Evolutionary conservation across 805 yeast species (phyloP), one percentile per base, ranked within the genome.

Genomic region (Candida loeiensis): DNA sequence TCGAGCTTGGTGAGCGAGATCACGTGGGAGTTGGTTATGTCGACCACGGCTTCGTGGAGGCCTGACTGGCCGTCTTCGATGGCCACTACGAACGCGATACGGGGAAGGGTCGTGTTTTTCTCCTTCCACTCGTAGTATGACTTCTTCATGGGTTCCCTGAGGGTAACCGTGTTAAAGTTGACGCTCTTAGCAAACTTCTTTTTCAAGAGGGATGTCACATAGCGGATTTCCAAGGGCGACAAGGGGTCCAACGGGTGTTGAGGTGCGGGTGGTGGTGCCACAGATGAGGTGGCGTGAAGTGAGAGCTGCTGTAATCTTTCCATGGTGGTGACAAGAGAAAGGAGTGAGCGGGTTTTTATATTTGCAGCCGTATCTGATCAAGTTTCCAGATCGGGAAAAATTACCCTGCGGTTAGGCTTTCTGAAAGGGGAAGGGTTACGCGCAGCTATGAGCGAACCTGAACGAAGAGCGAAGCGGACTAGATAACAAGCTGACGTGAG

Each of bases 231-330:
- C 39, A 56, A 74, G 18, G 76, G 71, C 35, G 82, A 63, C 47
- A 84, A 73, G 8, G 90, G 91, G 64, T 84, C 90, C 56, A 82
- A 67, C 12, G 87, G 87, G 61, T 81, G 85, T 12, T 66, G 65
- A 44, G 85, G 82, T 3, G 68, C 56, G 37, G 79, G 64, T 35
- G 82, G 82, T 19, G 81, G 68, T 25, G 69, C 63, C 39, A 62
- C 59, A 27, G 81, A 67, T 29, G 82, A 77, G 13, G 79, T 73
- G 31, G 84, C 69, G 58, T 80, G 86, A 29, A 70, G 56, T 33
- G 84, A 82, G 42, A 80, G 69, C 65, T 80, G 85, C 51, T 71
- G 73, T 54, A 80, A 69, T 67, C 86, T 77, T 62, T 80, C 82
- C 85, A 80, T 80, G 14, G 6, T 37, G 33, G 12, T 29, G 34